Base-by-base conservation (phyloP, 2,329 filamentous ascomycete genomes). In the Sclerotinia minor region DNA sequence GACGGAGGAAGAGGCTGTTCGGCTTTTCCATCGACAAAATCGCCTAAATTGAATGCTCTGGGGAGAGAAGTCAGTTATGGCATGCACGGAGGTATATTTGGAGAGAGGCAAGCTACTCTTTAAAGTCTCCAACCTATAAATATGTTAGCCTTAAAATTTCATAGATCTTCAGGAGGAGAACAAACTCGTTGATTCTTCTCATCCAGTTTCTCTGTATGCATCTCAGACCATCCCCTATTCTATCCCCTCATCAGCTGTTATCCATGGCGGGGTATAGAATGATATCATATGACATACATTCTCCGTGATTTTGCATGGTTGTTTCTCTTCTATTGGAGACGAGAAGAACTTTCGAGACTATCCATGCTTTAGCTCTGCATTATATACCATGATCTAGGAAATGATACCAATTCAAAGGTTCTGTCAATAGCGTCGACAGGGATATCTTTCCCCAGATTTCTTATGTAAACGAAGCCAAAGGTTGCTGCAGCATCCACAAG, bases 41-140 rank as follows among this genome's bases (percentile, higher is more conserved):
- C 87, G 71, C 90, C 92, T 76, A 98, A 90, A 81, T 98, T 99
- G 83, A 98, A 94, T 49, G 90, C 92, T 81, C 93, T 95, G 72
- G 61, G 49, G 21, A 1, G 15, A 64, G 17, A n/a, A 11, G 21
- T 61, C 8, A 61, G 45, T 61, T 50, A 19, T 15, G 15, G 35
- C 5, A 8, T 41, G n/a, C 26, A 66, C 68, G 26, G 65, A 58
- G 44, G n/a, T 19, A 29, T 44, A 81, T 75, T 79, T 19, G 52
- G 29, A 9, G n/a, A 11, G 9, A 47, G 53, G 21, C 3, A 7
- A 38, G 26, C 29, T 65, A 94, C 92, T 97, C 92, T 83, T 97
- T 97, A 74, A 92, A 92, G 76, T 97, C 93, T 21, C 92, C 92
- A 44, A 88, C 83, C 89, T 92, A 71, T 49, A 24, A 50, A 19